phyloP scores from a whole-genome alignment of 768 basidiomycete genomes.

The Thelephora ganbajun region DNA sequence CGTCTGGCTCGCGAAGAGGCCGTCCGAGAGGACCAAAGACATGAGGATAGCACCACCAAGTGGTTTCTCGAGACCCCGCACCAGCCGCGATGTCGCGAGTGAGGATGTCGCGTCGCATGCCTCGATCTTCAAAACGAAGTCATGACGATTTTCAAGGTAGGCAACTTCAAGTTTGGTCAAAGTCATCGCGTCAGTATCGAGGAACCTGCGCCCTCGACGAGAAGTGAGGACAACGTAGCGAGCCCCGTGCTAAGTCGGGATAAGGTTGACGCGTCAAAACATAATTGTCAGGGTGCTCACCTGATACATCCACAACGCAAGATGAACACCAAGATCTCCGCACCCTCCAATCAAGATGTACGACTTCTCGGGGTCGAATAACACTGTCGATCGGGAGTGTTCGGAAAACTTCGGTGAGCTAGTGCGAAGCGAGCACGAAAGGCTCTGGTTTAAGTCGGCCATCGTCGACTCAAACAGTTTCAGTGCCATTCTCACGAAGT shows the following conservation, averaged over 20 bases:
- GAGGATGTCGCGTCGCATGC: conserved; percentile 5
- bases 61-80: neutral
- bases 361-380: conserved; percentile 17
- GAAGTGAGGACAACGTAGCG: conserved; percentile 10
- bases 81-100: neutral
- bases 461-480: too few relatives aligned
- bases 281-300: too few relatives aligned
- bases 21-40: conserved; percentile 5
- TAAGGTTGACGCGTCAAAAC: neutral
- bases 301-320: conserved; percentile 28
- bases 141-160: conserved; percentile 3
- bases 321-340: conserved; percentile 22
- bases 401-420: too few relatives aligned
- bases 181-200: conserved; percentile 1
- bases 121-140: conserved; percentile 2
- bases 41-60: conserved; percentile 11
- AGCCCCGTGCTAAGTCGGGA: conserved; percentile 8
- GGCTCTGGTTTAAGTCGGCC: too few relatives aligned
- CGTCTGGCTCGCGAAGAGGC: conserved; percentile 7
- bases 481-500: too few relatives aligned
- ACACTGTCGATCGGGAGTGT: neutral
- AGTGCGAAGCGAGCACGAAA: too few relatives aligned
- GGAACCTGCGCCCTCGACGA: conserved; percentile 3
- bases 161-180: conserved; percentile 1
- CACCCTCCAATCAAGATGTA: conserved; percentile 28